Evolutionary conservation across 2,329 filamentous ascomycete genomes (phyloP).

Genomic region (Plenodomus tracheiphilus): DNA sequence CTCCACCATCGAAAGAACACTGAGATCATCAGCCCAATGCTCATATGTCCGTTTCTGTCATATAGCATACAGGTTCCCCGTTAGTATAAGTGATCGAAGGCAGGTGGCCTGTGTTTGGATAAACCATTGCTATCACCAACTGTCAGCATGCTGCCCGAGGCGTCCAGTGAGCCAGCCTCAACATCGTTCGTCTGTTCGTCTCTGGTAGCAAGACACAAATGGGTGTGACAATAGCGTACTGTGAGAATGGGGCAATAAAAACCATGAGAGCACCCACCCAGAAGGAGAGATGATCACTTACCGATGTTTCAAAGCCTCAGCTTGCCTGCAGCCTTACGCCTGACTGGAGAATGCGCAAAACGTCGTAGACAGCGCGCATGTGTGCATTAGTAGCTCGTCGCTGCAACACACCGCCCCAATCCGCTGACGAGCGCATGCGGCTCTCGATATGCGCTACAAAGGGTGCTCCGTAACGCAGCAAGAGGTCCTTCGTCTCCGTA

Average conservation of each 20-base stretch:
- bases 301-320: constrained; percentile 11
- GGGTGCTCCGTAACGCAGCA: background rate
- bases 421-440: constrained; percentile 26
- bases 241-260: background rate
- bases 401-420: constrained; percentile 34
- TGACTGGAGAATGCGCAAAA: constrained; percentile 23
- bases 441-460: constrained; percentile 6
- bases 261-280: background rate
- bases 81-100: constrained; percentile 19
- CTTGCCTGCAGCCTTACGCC: constrained; percentile 35
- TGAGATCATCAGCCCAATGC: constrained; percentile 10
- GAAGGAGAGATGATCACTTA: background rate
- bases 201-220: background rate
- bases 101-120: constrained; percentile 15
- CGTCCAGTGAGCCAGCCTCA: constrained; percentile 1
- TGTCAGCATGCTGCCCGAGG: constrained; percentile 29
- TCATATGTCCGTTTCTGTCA: background rate
- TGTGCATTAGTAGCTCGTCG: constrained; percentile 40
- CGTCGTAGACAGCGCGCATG: constrained; percentile 25
- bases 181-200: background rate
- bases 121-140: constrained; percentile 26
- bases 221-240: background rate
- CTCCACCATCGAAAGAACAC: constrained; percentile 10
- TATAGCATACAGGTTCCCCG: background rate
- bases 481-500: constrained; percentile 25